Evolutionary conservation across 345 rosid genomes (phyloP).

Genomic region (Draba incana): DNA sequence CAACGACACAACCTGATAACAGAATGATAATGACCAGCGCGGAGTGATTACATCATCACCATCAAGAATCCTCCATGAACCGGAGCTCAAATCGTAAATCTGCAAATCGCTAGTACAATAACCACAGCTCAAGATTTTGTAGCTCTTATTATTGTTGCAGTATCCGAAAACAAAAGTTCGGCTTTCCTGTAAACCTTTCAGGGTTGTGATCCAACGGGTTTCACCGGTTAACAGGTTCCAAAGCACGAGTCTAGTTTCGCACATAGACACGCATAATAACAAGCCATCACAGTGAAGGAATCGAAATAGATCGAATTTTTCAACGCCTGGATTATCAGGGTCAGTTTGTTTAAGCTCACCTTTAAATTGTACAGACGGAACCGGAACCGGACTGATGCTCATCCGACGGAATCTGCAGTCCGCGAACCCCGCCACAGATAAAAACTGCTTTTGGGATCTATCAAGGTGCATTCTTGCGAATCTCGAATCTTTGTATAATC

Average conservation of each 20-base stretch:
- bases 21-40: background rate
- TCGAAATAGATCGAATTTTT: background rate
- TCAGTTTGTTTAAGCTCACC: background rate
- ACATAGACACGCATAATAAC: background rate
- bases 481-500: too few relatives aligned
- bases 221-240: conserved; percentile 7
- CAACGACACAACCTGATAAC: background rate
- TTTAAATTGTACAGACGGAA: background rate
- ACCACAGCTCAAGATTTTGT: background rate
- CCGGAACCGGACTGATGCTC: background rate
- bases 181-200: too few relatives aligned
- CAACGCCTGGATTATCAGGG: background rate
- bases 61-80: background rate
- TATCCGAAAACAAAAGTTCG: background rate
- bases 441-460: background rate
- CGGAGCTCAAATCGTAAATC: background rate
- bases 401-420: background rate
- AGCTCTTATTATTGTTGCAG: background rate
- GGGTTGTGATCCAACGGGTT: background rate
- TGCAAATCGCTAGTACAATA: background rate
- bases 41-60: background rate
- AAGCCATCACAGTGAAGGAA: background rate
- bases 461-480: too few relatives aligned
- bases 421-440: too few relatives aligned
- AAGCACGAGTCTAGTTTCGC: background rate